Conservation (phyloP, 495 filamentous ascomycete genomes). For the Annulohypoxylon stygium region DNA sequence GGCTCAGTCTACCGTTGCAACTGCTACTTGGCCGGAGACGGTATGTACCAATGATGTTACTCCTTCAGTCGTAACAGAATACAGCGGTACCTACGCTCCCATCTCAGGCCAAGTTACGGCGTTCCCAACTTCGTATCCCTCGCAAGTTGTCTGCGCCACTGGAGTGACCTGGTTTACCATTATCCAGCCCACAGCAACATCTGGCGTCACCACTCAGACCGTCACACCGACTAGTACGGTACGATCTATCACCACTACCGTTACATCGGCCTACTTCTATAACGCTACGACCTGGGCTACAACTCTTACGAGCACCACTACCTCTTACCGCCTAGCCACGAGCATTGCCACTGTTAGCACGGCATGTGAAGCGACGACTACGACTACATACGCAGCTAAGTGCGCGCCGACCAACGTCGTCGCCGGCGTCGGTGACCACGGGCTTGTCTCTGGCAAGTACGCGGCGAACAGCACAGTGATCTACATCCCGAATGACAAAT, state of each 20-base stretch:
- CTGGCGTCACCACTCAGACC: conserved; percentile 36
- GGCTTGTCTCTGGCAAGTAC: conserved; percentile 38
- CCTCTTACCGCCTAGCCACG: conserved; percentile 28
- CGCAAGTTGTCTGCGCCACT: conserved; percentile 37
- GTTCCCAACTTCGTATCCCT: conserved; percentile 37
- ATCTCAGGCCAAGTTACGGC: conserved; percentile 40
- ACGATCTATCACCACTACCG: conserved; percentile 26
- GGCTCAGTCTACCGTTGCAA: conserved; percentile 33
- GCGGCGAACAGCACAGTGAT: conserved; percentile 39
- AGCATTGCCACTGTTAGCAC: conserved; percentile 27
- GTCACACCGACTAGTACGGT: conserved; percentile 39
- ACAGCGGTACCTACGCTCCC: conserved; percentile 44
- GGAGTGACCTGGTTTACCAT: conserved; percentile 25
- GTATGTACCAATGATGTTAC: conserved; percentile 38
- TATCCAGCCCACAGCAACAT: conserved; percentile 37
- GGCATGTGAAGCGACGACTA: conserved; percentile 39
- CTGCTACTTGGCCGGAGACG: conserved; percentile 32
- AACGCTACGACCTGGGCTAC: conserved; percentile 27
- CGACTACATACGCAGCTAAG: conserved; percentile 42
- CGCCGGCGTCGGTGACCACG: conserved; percentile 37
- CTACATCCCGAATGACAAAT: conserved; percentile 36
- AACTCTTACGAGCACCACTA: conserved; percentile 29
- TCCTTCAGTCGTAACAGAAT: conserved; percentile 45
- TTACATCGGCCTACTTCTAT: background rate
- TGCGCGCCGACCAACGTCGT: conserved; percentile 49